Conservation (phyloP, 441 rosid genomes). For the Corymbia calophylla region DNA sequence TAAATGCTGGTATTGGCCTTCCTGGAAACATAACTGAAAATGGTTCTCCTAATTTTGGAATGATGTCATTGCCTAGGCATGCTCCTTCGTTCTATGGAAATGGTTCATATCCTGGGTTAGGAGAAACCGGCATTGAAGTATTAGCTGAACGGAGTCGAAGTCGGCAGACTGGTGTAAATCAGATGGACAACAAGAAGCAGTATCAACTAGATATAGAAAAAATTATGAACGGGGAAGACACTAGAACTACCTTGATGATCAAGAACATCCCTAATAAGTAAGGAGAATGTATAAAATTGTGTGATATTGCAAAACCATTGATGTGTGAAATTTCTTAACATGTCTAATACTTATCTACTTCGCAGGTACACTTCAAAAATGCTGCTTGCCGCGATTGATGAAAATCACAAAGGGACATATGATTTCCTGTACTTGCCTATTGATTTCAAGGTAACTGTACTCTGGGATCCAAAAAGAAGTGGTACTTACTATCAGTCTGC, state of each 20-base stretch:
- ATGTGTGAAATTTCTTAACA: not conserved
- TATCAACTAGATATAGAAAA: slow-evolving; percentile 76
- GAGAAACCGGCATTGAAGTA: slow-evolving; percentile 41
- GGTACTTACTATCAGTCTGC: not conserved
- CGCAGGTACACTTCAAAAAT: slow-evolving; percentile 78
- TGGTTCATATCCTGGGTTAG: slow-evolving; percentile 45
- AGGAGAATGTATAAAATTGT: slow-evolving; percentile 13
- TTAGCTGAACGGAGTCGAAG: slow-evolving; percentile 60
- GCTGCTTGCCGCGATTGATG: slow-evolving; percentile 84
- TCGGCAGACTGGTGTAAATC: slow-evolving; percentile 54
- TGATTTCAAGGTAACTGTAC: slow-evolving; percentile 58
- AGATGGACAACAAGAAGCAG: slow-evolving; percentile 62
- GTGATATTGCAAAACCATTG: not conserved
- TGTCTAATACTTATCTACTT: slow-evolving; percentile 6
- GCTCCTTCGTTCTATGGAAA: slow-evolving; percentile 48
- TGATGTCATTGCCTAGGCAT: slow-evolving; percentile 72
- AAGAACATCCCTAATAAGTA: slow-evolving; percentile 91
- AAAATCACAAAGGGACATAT: slow-evolving; percentile 55
- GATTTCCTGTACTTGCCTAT: slow-evolving; percentile 80
- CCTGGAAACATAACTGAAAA: slow-evolving; percentile 44
- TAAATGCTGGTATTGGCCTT: slow-evolving; percentile 35
- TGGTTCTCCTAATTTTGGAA: slow-evolving; percentile 41
- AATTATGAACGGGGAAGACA: slow-evolving; percentile 63
- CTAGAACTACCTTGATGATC: slow-evolving; percentile 74
- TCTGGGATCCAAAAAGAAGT: not conserved